Evolutionary conservation across 2,329 filamentous ascomycete species (phyloP), one percentile per base, ranked within the genome.

Genomic region (Neoscytalidium dimidiatum): DNA sequence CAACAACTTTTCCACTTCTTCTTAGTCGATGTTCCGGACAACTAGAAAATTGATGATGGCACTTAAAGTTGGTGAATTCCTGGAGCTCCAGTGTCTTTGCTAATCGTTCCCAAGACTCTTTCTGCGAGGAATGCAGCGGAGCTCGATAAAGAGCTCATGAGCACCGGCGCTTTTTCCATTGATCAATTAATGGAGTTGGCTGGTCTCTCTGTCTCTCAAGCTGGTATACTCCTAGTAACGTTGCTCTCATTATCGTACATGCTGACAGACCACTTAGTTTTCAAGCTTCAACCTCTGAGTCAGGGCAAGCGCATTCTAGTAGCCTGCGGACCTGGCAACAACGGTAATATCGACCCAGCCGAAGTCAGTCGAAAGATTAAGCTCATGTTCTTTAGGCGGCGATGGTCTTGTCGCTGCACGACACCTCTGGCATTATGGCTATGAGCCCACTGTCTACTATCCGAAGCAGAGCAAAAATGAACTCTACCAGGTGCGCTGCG

Each of bases 101-200:
- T 64, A n/a, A 57, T 26, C 4, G 7, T 8, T 28, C 17, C 23
- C 6, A 63, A 96, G 92, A 96, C 93, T 28, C 85, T 99, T 28
- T 90, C 90, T 9, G 90, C 94, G 46, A 93, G 95, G 79, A 92
- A 92, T 68, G 95, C 95, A 0, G 90, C 92, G 0, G 91, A 92
- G 53, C 86, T 99, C 19, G 95, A 99, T 76, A 89, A 92, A 77
- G 94, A 99, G 75, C 88, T 99, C 67, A 98, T 99, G 94, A 91
- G 88, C 74, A 87, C 89, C 0, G 87, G 87, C 43, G 93, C 91
- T 8, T 99, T 97, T 80, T 96, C 92, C 11, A 86, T 99, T 64
- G 95, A 98, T 75, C 95, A 99, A 79, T 83, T 99, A 56, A 98
- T 99, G 95, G 95, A 98, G 76, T 82, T 99, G 7, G 95, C 95